These are phyloP conservation scores for Kodamaea restingae DNA, from an alignment of 805 yeast species.

Conservation along the genomic window DNA sequence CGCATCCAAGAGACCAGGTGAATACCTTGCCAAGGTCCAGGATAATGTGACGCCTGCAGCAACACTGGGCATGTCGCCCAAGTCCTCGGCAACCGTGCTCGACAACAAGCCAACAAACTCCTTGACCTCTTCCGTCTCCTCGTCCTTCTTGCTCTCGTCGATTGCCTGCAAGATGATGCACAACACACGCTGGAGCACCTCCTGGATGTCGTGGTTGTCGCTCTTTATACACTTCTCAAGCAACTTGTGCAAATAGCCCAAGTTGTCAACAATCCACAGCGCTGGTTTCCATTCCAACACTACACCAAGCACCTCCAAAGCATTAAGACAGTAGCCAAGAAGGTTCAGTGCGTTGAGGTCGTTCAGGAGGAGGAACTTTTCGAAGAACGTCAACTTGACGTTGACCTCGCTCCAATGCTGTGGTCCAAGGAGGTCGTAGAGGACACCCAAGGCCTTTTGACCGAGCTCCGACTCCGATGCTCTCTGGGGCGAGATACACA, in stretches of 20 bases:
- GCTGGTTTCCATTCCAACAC: slow-evolving; percentile 74
- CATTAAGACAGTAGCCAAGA: slow-evolving; percentile 79
- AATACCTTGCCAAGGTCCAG: slow-evolving; percentile 74
- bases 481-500: slow-evolving; percentile 80
- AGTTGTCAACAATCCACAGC: slow-evolving; percentile 74
- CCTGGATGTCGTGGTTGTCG: slow-evolving; percentile 83
- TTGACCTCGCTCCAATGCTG: slow-evolving; percentile 83
- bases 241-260: slow-evolving; percentile 64
- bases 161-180: slow-evolving; percentile 66
- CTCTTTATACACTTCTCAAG: slow-evolving; percentile 79
- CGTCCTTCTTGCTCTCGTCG: slow-evolving; percentile 38
- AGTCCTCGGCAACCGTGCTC: slow-evolving; percentile 73
- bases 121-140: slow-evolving; percentile 54
- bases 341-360: slow-evolving; percentile 68
- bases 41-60: slow-evolving; percentile 83
- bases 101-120: slow-evolving; percentile 58
- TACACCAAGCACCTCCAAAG: slow-evolving; percentile 82
- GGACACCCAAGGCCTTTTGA: slow-evolving; percentile 71
- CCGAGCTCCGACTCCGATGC: slow-evolving; percentile 83
- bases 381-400: slow-evolving; percentile 85
- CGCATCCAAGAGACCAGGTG: slow-evolving; percentile 71
- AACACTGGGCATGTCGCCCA: slow-evolving; percentile 67
- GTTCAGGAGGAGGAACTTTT: slow-evolving; percentile 74
- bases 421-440: slow-evolving; percentile 68
- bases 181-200: slow-evolving; percentile 72